Conservation (phyloP, 2,329 filamentous ascomycete genomes). For the Talaromyces sp. region DNA sequence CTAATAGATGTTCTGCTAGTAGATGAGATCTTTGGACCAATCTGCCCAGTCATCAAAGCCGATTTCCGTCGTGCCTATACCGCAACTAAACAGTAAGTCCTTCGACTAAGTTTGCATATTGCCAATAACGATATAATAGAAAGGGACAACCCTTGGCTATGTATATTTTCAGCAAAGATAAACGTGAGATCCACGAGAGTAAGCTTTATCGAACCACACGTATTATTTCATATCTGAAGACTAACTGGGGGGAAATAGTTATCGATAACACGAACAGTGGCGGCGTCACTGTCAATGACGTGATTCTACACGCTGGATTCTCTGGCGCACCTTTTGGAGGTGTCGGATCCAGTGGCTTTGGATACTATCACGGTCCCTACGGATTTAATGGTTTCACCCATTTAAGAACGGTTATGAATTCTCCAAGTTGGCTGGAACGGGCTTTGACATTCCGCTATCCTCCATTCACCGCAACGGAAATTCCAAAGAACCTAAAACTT, state of each 20-base stretch:
- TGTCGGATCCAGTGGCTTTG: conserved; percentile 49
- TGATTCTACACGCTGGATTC: conserved; percentile 44
- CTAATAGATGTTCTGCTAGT: conserved; percentile 36
- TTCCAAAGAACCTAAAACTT: conserved; percentile 16
- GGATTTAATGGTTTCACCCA: conserved; percentile 45
- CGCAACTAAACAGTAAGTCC: conserved; percentile 1
- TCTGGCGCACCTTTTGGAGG: conserved; percentile 50
- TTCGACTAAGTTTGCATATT: not conserved
- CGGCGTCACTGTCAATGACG: conserved; percentile 53
- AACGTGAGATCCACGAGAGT: conserved; percentile 15
- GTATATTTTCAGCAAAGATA: conserved; percentile 41
- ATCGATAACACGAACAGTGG: conserved; percentile 41
- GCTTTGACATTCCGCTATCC: conserved; percentile 8
- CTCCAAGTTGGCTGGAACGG: conserved; percentile 3
- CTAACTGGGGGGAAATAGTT: not conserved
- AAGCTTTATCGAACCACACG: not conserved
- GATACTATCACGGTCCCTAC: conserved; percentile 50
- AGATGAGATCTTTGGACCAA: conserved; percentile 48
- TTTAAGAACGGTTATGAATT: conserved; percentile 23
- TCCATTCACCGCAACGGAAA: conserved; percentile 8
- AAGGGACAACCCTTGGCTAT: conserved; percentile 36
- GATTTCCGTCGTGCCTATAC: conserved; percentile 2
- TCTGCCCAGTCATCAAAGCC: conserved; percentile 40
- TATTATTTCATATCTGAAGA: no score
- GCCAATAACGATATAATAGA: not conserved